A percentile compares a stretch with the other conserved stretches of the same genome.
These are phyloP conservation scores for Starmerella sp. DNA, from an alignment of 805 yeast species.

Conservation along the genomic window DNA sequence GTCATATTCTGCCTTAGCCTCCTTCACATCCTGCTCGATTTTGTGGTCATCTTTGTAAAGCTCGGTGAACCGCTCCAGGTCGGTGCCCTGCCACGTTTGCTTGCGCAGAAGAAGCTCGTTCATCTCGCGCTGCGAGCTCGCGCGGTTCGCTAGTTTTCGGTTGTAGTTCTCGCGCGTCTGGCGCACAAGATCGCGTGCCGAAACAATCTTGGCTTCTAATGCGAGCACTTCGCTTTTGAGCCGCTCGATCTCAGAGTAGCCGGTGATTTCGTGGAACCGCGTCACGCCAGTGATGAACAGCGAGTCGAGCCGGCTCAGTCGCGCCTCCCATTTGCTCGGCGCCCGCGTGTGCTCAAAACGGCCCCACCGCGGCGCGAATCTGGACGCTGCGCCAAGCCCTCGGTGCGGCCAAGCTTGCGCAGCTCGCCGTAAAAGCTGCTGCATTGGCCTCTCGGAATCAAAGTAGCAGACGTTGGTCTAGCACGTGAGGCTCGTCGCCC, in stretches of 20 bases:
- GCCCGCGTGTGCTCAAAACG: background rate
- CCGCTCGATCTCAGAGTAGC: constrained; percentile 69
- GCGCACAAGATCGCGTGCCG: constrained; percentile 38
- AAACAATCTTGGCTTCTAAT: constrained; percentile 41
- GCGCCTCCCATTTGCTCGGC: constrained; percentile 1
- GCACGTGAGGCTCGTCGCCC: background rate
- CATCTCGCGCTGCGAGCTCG: constrained; percentile 67
- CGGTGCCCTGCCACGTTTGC: constrained; percentile 65
- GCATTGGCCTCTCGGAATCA: background rate
- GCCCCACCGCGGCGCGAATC: background rate
- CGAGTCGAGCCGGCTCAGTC: constrained; percentile 24
- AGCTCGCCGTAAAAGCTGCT: background rate
- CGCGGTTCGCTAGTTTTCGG: constrained; percentile 34
- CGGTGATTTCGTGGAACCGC: constrained; percentile 81
- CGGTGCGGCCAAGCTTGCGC: background rate
- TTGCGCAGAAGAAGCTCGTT: constrained; percentile 81
- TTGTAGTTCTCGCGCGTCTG: constrained; percentile 31
- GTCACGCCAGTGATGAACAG: constrained; percentile 32
- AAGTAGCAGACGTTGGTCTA: background rate
- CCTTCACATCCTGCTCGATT: constrained; percentile 49
- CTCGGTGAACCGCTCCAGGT: constrained; percentile 73
- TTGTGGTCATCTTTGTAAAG: constrained; percentile 71
- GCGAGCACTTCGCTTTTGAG: constrained; percentile 50
- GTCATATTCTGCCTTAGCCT: constrained; percentile 41
- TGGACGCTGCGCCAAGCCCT: background rate